phyloP scores from a whole-genome alignment of 2,329 filamentous ascomycete species.

The Pyrenophora graminea region DNA sequence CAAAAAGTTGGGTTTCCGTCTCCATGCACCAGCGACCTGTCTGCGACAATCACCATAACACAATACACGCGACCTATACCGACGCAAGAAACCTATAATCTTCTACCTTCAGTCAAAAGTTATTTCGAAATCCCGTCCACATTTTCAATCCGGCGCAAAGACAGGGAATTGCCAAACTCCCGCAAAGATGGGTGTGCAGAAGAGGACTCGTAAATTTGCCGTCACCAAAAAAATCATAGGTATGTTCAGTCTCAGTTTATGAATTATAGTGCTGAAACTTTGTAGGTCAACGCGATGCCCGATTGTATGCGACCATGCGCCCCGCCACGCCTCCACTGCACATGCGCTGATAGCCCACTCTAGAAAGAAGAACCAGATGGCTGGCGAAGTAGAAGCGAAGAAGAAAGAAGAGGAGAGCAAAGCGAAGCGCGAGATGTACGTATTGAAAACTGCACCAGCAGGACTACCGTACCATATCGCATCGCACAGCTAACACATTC shows the following conservation, averaged over 20 bases:
- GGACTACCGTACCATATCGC: neutral
- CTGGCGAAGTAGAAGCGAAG: slow-evolving; percentile 63
- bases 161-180: too few relatives aligned
- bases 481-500: slow-evolving; percentile 11
- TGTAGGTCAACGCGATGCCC: slow-evolving; percentile 68
- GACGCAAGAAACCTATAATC: neutral
- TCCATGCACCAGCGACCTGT: slow-evolving; percentile 3
- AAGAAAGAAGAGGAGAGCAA: slow-evolving; percentile 62
- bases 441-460: slow-evolving; percentile 8
- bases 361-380: slow-evolving; percentile 74
- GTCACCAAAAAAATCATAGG: slow-evolving; percentile 80
- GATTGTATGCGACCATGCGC: slow-evolving; percentile 55
- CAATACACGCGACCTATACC: neutral
- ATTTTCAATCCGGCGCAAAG: slow-evolving; percentile 4
- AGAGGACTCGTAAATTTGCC: slow-evolving; percentile 91
- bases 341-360: slow-evolving; percentile 9
- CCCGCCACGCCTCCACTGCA: slow-evolving; percentile 11
- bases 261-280: slow-evolving; percentile 8
- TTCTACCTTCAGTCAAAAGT: too few relatives aligned
- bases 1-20: slow-evolving; percentile 8
- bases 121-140: too few relatives aligned
- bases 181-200: slow-evolving; percentile 77
- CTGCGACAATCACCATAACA: slow-evolving; percentile 1
- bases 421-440: slow-evolving; percentile 73
- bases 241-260: slow-evolving; percentile 7